Base-by-base conservation (phyloP, 331 rosid genomes). In the Stylosanthes scabra region DNA sequence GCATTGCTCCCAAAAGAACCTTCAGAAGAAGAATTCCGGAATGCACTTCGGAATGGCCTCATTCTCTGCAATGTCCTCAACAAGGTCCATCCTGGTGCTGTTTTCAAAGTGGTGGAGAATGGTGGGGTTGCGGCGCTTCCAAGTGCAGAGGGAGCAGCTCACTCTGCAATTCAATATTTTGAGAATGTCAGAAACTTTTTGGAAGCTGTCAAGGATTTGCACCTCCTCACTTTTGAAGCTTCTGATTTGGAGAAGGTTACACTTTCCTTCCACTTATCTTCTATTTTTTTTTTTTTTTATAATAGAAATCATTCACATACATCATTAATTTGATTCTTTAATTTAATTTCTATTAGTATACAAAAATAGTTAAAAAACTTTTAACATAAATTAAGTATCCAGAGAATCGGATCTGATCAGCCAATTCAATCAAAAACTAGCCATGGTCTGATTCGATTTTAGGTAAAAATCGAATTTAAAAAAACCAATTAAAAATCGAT, bases 1-100 rank as follows among this genome's bases (percentile, higher is more conserved):
- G 79, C 83, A 7, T 70, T 83, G 1, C 87, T 95, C 3, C 77
- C 90, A 20, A 85, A 86, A 81, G 84, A 92, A 41, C 97, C 97
- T 3, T 87, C 97, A 0, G 92, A 95, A 61, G 92, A 95, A 82
- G 91, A 88, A 11, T 95, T 95, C 76, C 83, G 90, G 70, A 88
- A 88, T 5, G 70, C 97, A 1, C 98, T 95, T 3, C 93, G 96
- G 63, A 95, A 92, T 64, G 99, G 99, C 14, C 92, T 92, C 58
- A 90, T 92, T 75, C 98, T 95, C 76, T 95, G 99, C 96, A 95
- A 92, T 37, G 97, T 95, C 39, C 98, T 95, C 85, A 95, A 95
- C 88, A 92, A 87, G 78, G 94, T 95, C 77, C 92, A 90, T 59
- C 99, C 99, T 5, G 96, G 99, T 15, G 90, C 98, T 62, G 99